Base-by-base conservation (phyloP, 2,329 filamentous ascomycete species). In the Venturia nashicola region DNA sequence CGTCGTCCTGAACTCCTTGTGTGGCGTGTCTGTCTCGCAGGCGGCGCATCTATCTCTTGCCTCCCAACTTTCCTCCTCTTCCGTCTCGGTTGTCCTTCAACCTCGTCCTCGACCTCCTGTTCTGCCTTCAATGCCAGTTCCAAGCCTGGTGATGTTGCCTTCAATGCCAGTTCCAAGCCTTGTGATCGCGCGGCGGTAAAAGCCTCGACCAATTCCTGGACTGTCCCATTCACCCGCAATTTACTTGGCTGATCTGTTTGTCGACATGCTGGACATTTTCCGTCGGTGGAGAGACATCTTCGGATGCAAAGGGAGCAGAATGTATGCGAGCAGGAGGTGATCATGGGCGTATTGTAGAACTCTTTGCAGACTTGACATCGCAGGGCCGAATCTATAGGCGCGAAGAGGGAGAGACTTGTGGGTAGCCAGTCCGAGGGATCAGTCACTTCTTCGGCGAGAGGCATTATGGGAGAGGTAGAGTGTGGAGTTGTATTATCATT, bases 341-440 rank as follows among this genome's bases (percentile, higher is more conserved):
- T 87, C 84, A 99, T 94, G 0, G 94, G 94, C 61, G 91, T 96
- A 66, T 86, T 86, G 78, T 90, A 97, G 76, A 97, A 96, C 75
- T 99, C 95, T 74, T 97, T 97, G 83, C 94, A 99, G 66, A 99
- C 89, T 75, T 97, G 90, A 76, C 94, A 99, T 69, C 94, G 90
- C 23, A 99, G 81, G 3, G 91, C 86, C 66, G 88, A 86, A 71
- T 99, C 94, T 67, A 99, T 84, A 16, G 83, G 78, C 59, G 85
- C 80, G 63, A 95, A 82, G 16, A 78, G 78, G 18, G 84, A 76
- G 1, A 95, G 79, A 1, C 86, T 82, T 14, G 90, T 95, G 12
- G 78, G 71, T 6, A 91, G 80, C 90, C 90, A 95, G 77, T 95
- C 90, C 62, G 90, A 92, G n/a, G 89, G 87, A 76, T 94, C 90